Conservation (phyloP, 441 rosid species). For the Theobroma grandiflorum region DNA sequence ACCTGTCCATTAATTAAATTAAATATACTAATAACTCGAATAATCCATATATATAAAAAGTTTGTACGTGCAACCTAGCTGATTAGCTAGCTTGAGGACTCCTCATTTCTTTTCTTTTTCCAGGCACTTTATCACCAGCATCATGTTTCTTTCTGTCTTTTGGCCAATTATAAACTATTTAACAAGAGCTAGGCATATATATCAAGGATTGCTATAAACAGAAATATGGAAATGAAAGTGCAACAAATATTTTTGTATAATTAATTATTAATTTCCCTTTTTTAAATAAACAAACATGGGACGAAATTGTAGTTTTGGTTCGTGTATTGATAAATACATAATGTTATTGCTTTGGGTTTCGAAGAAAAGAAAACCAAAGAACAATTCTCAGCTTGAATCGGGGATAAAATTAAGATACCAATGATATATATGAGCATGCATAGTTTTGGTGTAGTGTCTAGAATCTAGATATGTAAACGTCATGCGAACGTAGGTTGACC, state of each 20-base stretch:
- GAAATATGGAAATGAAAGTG: too few species aligned
- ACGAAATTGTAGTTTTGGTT: background rate
- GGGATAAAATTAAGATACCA: background rate
- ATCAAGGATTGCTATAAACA: too few species aligned
- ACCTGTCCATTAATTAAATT: constrained; percentile 6
- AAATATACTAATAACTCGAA: background rate
- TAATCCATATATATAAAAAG: background rate
- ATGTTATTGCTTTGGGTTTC: background rate
- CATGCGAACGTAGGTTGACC: constrained; percentile 27
- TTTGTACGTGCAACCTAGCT: background rate
- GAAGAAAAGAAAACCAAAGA: background rate
- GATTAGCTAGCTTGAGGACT: background rate
- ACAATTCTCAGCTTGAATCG: background rate
- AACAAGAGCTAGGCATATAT: too few species aligned
- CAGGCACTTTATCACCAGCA: too few species aligned
- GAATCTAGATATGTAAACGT: constrained; percentile 20
- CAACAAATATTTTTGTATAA: too few species aligned
- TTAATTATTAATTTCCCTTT: background rate
- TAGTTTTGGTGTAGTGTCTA: too few species aligned
- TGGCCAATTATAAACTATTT: too few species aligned
- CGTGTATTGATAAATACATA: too few species aligned
- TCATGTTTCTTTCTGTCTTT: too few species aligned
- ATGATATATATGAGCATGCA: background rate
- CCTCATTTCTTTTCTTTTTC: background rate
- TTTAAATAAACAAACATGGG: background rate